phyloP scores from a whole-genome alignment of 192 early-diverging fungal genomes.

The Radiomyces spectabilis region DNA sequence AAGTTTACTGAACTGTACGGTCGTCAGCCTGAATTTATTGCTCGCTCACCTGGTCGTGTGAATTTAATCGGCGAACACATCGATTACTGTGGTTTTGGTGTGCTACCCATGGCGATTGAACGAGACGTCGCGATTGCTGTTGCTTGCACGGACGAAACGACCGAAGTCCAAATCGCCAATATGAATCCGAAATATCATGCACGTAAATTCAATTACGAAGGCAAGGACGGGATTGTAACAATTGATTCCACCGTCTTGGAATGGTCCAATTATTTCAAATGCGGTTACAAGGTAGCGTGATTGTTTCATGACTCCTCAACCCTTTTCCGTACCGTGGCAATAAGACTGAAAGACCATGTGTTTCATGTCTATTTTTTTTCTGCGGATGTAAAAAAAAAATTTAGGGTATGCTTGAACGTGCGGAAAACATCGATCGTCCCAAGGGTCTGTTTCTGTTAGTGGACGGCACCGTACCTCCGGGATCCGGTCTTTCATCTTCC shows the following conservation, averaged over 20 bases:
- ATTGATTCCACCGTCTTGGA: conserved; percentile 65
- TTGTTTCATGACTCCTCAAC: too few relatives aligned
- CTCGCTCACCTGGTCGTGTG: conserved; percentile 87
- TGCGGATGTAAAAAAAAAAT: too few relatives aligned
- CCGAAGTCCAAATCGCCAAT: conserved; percentile 48
- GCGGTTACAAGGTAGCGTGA: conserved; percentile 84
- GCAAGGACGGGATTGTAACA: conserved; percentile 43
- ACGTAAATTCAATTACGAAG: conserved; percentile 42
- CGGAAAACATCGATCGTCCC: conserved; percentile 25
- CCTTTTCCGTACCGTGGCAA: too few relatives aligned
- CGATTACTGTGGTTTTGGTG: conserved; percentile 91
- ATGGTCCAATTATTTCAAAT: conserved; percentile 93
- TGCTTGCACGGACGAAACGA: conserved; percentile 28
- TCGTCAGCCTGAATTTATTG: conserved; percentile 67
- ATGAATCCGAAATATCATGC: conserved; percentile 40
- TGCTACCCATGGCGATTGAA: conserved; percentile 94
- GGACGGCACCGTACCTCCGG: conserved; percentile 74
- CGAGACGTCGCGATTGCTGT: conserved; percentile 63
- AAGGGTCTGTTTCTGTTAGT: conserved; percentile 65
- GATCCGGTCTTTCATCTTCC: conserved; percentile 80
- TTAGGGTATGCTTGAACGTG: conserved; percentile 51
- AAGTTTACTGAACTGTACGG: conserved; percentile 50
- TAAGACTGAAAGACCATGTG: too few relatives aligned
- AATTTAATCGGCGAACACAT: conserved; percentile 98
- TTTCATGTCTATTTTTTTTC: too few relatives aligned